Evolutionary conservation across 148 eudicot genomes (phyloP), one percentile per base, ranked within the genome.

Genomic region (Persicaria tinctoria): DNA sequence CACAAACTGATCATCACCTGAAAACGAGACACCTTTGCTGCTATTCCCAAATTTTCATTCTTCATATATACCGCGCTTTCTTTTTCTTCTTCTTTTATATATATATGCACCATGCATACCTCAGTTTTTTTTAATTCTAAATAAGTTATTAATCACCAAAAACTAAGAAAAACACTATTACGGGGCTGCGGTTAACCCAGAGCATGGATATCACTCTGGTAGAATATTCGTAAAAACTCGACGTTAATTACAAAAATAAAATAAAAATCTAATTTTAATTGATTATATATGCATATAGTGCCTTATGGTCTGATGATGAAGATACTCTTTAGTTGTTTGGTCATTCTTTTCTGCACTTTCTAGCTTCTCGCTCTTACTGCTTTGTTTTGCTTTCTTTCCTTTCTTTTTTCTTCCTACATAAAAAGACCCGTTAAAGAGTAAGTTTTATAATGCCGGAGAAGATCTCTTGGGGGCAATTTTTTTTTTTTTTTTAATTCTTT

Each of bases 361-460:
- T 66, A 66, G 48, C 70, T 41, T 66, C 70, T 41, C 70, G 41
- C 46, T 66, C 70, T 66, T 66, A 66, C 16, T 41, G 47, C 70
- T 66, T 66, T 23, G 27, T 23, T 23, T 23, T 23, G 27, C 27
- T 23, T 23, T 23, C 27, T 23, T 66, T 46, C 47, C 41, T 66
- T 66, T 47, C 5, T 60, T 56, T 11, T 53, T 18, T 57, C 32
- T 57, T 57, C 4, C 68, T 41, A 13, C 70, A 46, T 66, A 66
- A 66, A 66, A 66, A 66, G 70, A 41, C 70, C 70, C 70, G 70
- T 66, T 66, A 66, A 66, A 66, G 70, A 13, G 14, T 66, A 17
- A 44, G 70, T 41, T 66, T 66, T 66, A 44, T 66, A 47, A 66
- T 41, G 47, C 70, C 70, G 70, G 70, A 66, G 70, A 66, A 66